Evolutionary conservation across 306 rosid species (phyloP), one percentile per base, ranked within the genome.

Genomic region (Acacia acuminata): DNA sequence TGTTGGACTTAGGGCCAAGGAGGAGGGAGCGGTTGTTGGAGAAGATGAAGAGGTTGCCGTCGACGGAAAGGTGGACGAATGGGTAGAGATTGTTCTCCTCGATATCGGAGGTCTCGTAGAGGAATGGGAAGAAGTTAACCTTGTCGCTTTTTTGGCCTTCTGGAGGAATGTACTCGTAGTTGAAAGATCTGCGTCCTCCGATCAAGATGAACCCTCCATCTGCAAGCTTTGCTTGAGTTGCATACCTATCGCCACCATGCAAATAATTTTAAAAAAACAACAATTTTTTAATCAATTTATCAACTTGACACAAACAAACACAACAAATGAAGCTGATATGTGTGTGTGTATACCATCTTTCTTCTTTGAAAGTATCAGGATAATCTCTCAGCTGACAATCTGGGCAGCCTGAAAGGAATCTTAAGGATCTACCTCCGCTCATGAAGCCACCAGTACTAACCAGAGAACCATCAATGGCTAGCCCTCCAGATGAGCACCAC

Each of bases 11-110:
- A 9, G 94, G 90, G 82, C 86, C 40, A 4, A 92, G 86, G 48
- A 96, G 92, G 55, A 96, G 30, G 4, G 98, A 92, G n/a, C 97
- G 92, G 47, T 87, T 87, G 85, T 96, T 96, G 71, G 98, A 85
- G 68, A 96, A 90, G 77, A 96, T 53, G 61, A 90, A 96, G 78
- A 96, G 27, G 51, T 92, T 91, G 22, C 94, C 97, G n/a, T 96
- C 99, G 1, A 90, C 75, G 3, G 88, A 78, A 3, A 90, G 90
- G 76, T 89, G 80, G 56, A 89, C 91, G 32, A 96, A 94, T 0
- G 99, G 99, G 84, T 96, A 96, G 16, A 96, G 94, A 48, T 92
- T 96, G 87, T 96, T 96, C 65, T 96, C 99, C 19, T 94, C 99
- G 8, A 90, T 4, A 80, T 96, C 99, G 1, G 92, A 83, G 63